Conservation (phyloP, 192 early-diverging fungal genomes). For the Coemansia sp. region DNA sequence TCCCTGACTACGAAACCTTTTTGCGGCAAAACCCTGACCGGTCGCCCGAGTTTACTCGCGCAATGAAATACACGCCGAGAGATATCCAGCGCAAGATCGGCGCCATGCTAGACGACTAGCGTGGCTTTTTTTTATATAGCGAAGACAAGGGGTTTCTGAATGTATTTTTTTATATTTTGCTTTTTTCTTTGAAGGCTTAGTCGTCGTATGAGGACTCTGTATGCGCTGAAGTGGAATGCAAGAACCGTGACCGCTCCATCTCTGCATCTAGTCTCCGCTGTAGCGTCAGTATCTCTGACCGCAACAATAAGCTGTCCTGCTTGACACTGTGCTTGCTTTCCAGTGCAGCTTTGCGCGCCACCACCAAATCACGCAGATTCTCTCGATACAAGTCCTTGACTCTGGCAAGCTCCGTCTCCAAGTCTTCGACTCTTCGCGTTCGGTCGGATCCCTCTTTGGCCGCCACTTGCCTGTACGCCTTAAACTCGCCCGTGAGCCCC, state of each 20-base stretch:
- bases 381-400: slow-evolving; percentile 50
- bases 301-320: slow-evolving; percentile 51
- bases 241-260: slow-evolving; percentile 49
- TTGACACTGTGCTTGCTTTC: slow-evolving; percentile 53
- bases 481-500: slow-evolving; percentile 39
- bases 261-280: slow-evolving; percentile 54
- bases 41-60: slow-evolving; percentile 46
- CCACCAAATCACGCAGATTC: slow-evolving; percentile 49
- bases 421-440: slow-evolving; percentile 31
- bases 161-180: slow-evolving; percentile 6
- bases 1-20: slow-evolving; percentile 49
- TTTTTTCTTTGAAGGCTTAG: not conserved
- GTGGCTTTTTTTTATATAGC: not conserved
- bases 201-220: slow-evolving; percentile 11
- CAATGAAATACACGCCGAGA: slow-evolving; percentile 51
- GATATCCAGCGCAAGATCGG: slow-evolving; percentile 47
- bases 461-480: slow-evolving; percentile 31
- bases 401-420: slow-evolving; percentile 43
- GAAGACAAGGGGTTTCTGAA: not conserved
- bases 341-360: slow-evolving; percentile 40
- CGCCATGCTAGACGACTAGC: slow-evolving; percentile 47
- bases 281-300: slow-evolving; percentile 52
- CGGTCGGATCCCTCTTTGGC: slow-evolving; percentile 23
- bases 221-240: slow-evolving; percentile 26
- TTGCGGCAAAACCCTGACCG: slow-evolving; percentile 51